Conservation (phyloP, 441 rosid species). For the Populus hybrid region DNA sequence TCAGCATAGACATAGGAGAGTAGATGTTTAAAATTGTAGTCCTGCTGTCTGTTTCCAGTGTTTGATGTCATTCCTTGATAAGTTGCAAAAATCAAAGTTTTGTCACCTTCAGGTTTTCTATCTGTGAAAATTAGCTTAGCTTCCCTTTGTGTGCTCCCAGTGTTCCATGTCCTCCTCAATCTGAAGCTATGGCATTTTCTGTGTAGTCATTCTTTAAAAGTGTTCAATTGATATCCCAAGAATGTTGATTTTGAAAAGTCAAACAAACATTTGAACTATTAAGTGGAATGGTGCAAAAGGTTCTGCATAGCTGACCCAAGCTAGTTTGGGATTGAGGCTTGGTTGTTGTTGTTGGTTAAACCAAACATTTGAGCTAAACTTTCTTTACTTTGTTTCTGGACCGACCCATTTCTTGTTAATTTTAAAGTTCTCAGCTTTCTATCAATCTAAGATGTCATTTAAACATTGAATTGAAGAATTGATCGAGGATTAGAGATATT, state of each 20-base stretch:
- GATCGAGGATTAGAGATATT: neutral
- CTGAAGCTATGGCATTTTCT: neutral
- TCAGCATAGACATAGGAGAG: neutral
- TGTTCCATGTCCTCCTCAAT: neutral
- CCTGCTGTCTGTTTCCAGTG: neutral
- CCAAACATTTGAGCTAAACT: neutral
- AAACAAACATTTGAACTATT: neutral
- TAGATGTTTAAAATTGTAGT: neutral
- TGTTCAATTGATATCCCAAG: neutral
- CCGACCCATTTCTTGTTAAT: neutral
- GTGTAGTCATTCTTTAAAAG: neutral
- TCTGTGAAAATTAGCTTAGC: neutral
- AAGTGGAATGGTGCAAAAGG: too few relatives aligned
- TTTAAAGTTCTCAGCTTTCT: neutral
- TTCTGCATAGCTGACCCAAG: neutral
- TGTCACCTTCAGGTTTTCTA: neutral
- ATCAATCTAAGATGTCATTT: neutral
- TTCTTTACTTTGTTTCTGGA: conserved; percentile 3
- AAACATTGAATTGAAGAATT: neutral
- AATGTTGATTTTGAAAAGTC: neutral
- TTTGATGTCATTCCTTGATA: neutral
- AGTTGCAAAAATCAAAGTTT: neutral
- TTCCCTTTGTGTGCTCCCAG: neutral
- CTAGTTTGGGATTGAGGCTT: neutral
- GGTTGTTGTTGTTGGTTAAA: neutral